Percentiles rank a stretch among this genome's conserved stretches.
Conservation (phyloP, 495 filamentous ascomycete species). For the Penicillium macrosclerotiorum region DNA sequence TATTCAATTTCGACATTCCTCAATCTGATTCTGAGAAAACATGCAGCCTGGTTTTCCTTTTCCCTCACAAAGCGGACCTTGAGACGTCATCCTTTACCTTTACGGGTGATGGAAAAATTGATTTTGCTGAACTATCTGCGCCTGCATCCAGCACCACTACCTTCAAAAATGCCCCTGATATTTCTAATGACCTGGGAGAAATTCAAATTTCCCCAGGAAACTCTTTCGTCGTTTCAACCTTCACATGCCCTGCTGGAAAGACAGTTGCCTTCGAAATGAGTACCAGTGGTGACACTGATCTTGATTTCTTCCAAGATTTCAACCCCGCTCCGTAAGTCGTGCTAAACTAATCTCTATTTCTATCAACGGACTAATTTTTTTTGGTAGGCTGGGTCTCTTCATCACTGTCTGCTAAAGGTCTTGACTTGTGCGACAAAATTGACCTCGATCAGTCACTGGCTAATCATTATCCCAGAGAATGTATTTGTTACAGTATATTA, state of each 20-base stretch:
- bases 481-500: too few relatives aligned
- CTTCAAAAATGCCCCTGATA: slow-evolving; percentile 48
- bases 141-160: slow-evolving; percentile 43
- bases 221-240: slow-evolving; percentile 53
- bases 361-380: not conserved
- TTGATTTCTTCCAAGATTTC: slow-evolving; percentile 63
- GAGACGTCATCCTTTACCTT: slow-evolving; percentile 55
- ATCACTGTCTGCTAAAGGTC: slow-evolving; percentile 15
- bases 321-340: slow-evolving; percentile 51
- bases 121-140: slow-evolving; percentile 45
- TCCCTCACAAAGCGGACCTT: slow-evolving; percentile 53
- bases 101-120: slow-evolving; percentile 54
- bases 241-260: slow-evolving; percentile 54
- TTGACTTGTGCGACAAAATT: too few relatives aligned
- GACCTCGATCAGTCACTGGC: too few relatives aligned
- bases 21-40: slow-evolving; percentile 50
- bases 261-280: slow-evolving; percentile 52
- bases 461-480: too few relatives aligned
- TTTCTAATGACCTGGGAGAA: slow-evolving; percentile 44
- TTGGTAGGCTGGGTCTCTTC: slow-evolving; percentile 5
- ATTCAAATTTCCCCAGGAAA: slow-evolving; percentile 54
- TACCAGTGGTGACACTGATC: slow-evolving; percentile 45
- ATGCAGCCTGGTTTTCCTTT: slow-evolving; percentile 66
- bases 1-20: slow-evolving; percentile 72
- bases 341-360: not conserved